These are phyloP conservation scores for Rhodamnia rubescens DNA, from an alignment of 345 rosid genomes.

Conservation along the genomic window DNA sequence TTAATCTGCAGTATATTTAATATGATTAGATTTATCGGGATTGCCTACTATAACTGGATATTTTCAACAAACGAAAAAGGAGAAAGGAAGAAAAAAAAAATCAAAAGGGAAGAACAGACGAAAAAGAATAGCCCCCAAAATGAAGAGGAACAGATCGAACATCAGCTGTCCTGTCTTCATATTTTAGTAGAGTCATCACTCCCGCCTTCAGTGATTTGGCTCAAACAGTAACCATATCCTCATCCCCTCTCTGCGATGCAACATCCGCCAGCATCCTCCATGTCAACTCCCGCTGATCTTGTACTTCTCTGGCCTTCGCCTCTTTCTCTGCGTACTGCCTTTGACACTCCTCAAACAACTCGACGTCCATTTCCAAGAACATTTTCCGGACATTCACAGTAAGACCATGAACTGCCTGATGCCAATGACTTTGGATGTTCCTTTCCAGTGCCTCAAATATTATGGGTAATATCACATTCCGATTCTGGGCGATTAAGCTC, in stretches of 20 bases:
- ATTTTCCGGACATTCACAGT: constrained; percentile 32
- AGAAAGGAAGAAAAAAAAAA: not conserved
- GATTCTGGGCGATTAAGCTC: constrained; percentile 37
- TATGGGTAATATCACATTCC: constrained; percentile 23
- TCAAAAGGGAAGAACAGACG: not conserved
- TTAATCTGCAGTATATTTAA: constrained; percentile 1
- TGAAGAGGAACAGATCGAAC: not conserved
- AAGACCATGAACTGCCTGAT: constrained; percentile 42
- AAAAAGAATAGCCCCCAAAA: constrained; percentile 1
- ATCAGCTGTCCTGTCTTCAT: not conserved
- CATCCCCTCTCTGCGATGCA: constrained; percentile 22
- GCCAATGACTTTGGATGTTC: constrained; percentile 37
- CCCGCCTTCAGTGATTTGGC: not conserved
- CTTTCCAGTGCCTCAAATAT: constrained; percentile 39
- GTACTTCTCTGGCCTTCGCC: constrained; percentile 23
- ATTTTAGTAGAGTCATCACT: not conserved
- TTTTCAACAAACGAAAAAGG: not conserved
- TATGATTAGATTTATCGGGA: not conserved
- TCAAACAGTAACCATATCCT: constrained; percentile 21
- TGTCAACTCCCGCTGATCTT: constrained; percentile 25
- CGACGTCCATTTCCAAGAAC: constrained; percentile 40
- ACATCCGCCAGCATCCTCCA: constrained; percentile 37
- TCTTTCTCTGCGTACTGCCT: constrained; percentile 21
- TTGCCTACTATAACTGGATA: not conserved
- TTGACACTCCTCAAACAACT: constrained; percentile 37